These are phyloP conservation scores for Chiua virens DNA, from an alignment of 768 basidiomycete genomes.

Conservation along the genomic window DNA sequence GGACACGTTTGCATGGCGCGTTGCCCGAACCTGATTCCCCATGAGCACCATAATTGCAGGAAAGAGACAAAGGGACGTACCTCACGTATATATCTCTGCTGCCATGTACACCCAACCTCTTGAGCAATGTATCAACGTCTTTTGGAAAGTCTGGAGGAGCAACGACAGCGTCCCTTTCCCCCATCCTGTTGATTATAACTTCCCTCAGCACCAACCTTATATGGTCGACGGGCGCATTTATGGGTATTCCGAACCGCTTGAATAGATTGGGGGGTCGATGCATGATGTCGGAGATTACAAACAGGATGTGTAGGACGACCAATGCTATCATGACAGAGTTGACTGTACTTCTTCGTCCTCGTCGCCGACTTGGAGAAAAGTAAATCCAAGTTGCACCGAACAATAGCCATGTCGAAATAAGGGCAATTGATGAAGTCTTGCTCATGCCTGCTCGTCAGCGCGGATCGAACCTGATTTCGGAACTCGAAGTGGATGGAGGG, in stretches of 20 bases:
- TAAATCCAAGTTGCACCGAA: constrained; percentile 20
- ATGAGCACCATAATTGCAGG: not conserved
- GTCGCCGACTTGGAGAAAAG: constrained; percentile 8
- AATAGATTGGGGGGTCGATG: constrained; percentile 65
- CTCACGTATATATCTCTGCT: constrained; percentile 58
- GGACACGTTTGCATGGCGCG: constrained; percentile 58
- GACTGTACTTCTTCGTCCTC: not conserved
- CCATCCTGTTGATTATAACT: constrained; percentile 37
- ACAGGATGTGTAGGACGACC: constrained; percentile 15
- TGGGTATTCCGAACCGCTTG: constrained; percentile 49
- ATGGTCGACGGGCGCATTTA: constrained; percentile 52
- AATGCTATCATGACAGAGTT: constrained; percentile 9
- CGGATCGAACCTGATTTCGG: no score
- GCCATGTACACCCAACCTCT: constrained; percentile 55
- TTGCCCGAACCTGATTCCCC: constrained; percentile 63
- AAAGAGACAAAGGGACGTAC: constrained; percentile 34
- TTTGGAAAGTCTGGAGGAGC: constrained; percentile 38
- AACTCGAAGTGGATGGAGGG: no score
- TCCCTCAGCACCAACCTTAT: constrained; percentile 49
- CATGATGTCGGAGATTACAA: constrained; percentile 15
- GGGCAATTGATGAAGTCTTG: not conserved
- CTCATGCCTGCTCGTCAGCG: no score
- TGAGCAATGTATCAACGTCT: constrained; percentile 53
- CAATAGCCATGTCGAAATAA: constrained; percentile 16
- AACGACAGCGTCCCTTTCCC: constrained; percentile 9